Evolutionary conservation across 768 basidiomycete genomes (phyloP).

Genomic region (Mycena vitilis): DNA sequence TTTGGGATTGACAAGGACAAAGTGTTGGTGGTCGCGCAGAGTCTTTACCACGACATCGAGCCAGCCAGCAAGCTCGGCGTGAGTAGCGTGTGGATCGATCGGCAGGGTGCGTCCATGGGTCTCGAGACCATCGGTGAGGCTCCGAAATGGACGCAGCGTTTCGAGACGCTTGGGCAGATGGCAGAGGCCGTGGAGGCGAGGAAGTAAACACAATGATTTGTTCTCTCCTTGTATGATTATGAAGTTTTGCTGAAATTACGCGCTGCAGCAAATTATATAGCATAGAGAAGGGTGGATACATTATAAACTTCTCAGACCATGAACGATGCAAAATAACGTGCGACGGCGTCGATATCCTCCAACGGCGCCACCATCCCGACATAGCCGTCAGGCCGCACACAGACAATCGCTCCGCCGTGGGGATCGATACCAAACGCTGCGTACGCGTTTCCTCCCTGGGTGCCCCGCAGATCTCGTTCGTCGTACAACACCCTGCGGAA

Average conservation of each 20-base stretch:
- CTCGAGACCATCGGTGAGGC: slow-evolving; percentile 45
- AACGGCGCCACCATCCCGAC: slow-evolving; percentile 68
- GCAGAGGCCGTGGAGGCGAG: slow-evolving; percentile 66
- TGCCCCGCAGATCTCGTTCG: slow-evolving; percentile 58
- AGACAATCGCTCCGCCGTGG: slow-evolving; percentile 58
- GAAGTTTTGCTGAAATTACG: too few species aligned
- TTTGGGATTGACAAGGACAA: slow-evolving; percentile 55
- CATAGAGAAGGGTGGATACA: too few species aligned
- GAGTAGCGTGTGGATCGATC: slow-evolving; percentile 74
- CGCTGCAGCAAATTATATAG: too few species aligned
- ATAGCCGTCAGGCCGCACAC: slow-evolving; percentile 76
- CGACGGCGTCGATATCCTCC: slow-evolving; percentile 51
- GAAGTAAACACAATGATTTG: not conserved
- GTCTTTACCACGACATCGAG: slow-evolving; percentile 72
- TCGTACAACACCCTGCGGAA: slow-evolving; percentile 67
- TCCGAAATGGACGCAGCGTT: slow-evolving; percentile 61
- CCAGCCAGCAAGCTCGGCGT: slow-evolving; percentile 70
- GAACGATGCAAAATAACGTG: slow-evolving; percentile 63
- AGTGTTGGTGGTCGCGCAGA: slow-evolving; percentile 77
- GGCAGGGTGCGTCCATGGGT: slow-evolving; percentile 60
- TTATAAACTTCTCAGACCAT: slow-evolving; percentile 39
- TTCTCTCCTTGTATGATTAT: not conserved
- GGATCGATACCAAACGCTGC: slow-evolving; percentile 62
- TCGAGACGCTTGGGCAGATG: slow-evolving; percentile 70
- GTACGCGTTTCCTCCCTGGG: slow-evolving; percentile 67